These are phyloP conservation scores for Pulicaria dysenterica DNA, from an alignment of 129 eudicot genomes.

Conservation along the genomic window DNA sequence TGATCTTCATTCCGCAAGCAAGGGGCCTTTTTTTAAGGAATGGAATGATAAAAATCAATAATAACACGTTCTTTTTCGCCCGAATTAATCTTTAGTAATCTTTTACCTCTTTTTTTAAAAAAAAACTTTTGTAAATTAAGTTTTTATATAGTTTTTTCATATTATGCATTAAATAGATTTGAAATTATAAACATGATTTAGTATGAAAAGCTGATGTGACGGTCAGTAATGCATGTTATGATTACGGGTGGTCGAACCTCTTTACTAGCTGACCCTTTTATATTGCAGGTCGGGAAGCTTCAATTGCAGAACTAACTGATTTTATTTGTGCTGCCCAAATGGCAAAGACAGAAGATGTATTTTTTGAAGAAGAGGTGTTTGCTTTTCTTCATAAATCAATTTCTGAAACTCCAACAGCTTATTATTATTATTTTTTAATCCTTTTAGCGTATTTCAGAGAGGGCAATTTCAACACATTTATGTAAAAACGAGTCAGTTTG, in stretches of 20 bases:
- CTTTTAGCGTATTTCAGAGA: background rate
- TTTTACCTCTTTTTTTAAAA: too few relatives aligned
- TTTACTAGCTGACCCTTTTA: background rate
- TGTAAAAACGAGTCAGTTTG: background rate
- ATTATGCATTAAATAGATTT: too few relatives aligned
- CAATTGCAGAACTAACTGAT: conserved; percentile 61
- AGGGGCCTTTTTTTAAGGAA: too few relatives aligned
- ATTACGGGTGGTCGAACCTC: too few relatives aligned
- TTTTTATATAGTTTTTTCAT: background rate
- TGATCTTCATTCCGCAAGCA: too few relatives aligned
- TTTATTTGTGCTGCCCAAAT: conserved; percentile 77
- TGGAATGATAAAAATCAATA: too few relatives aligned
- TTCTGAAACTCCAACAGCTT: background rate
- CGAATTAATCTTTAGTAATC: too few relatives aligned
- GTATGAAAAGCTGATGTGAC: too few relatives aligned
- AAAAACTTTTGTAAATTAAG: background rate
- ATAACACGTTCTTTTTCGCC: too few relatives aligned
- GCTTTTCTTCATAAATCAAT: background rate
- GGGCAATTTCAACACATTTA: background rate
- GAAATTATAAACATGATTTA: too few relatives aligned
- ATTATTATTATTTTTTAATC: background rate
- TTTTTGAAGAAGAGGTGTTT: conserved; percentile 52
- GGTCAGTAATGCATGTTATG: too few relatives aligned
- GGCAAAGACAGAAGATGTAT: conserved; percentile 59
- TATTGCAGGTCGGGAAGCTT: conserved; percentile 63